These are phyloP conservation scores for Curvularia sp. DNA, from an alignment of 2,329 filamentous ascomycete species.

Conservation along the genomic window DNA sequence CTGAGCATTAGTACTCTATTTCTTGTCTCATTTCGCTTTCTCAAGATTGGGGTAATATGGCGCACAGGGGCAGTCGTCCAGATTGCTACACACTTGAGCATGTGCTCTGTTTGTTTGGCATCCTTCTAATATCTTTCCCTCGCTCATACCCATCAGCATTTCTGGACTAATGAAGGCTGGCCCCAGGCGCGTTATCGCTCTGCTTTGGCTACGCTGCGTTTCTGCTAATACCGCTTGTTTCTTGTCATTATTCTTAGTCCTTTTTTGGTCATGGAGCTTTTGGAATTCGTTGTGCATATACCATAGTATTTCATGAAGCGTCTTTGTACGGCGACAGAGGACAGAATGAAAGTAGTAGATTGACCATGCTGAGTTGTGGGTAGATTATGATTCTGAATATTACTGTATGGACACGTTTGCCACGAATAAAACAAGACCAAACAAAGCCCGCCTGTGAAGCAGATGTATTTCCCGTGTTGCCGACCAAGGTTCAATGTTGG, in stretches of 20 bases:
- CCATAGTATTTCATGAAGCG: constrained; percentile 44
- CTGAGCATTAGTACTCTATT: constrained; percentile 9
- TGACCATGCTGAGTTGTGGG: constrained; percentile 29
- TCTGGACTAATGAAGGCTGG: constrained; percentile 50
- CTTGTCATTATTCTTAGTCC: constrained; percentile 24
- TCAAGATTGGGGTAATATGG: constrained; percentile 43
- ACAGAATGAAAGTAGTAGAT: constrained; percentile 30
- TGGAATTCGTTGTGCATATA: constrained; percentile 46
- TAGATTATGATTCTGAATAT: constrained; percentile 28
- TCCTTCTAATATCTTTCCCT: constrained; percentile 49
- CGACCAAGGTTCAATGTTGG: background rate
- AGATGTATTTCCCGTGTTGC: background rate
- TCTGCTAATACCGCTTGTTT: constrained; percentile 39
- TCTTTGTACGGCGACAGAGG: constrained; percentile 31
- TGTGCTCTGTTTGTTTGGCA: constrained; percentile 42
- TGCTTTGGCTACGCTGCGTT: constrained; percentile 32
- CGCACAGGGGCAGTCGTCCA: constrained; percentile 48
- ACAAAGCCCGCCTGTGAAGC: background rate
- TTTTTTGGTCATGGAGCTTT: constrained; percentile 26
- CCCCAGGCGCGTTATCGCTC: constrained; percentile 44
- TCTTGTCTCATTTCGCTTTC: constrained; percentile 20
- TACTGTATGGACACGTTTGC: constrained; percentile 34
- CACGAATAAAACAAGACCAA: background rate
- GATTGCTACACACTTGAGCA: constrained; percentile 45
- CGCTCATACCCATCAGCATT: constrained; percentile 48